phyloP scores from a whole-genome alignment of 768 basidiomycete species.

The Amylocystis lapponica region DNA sequence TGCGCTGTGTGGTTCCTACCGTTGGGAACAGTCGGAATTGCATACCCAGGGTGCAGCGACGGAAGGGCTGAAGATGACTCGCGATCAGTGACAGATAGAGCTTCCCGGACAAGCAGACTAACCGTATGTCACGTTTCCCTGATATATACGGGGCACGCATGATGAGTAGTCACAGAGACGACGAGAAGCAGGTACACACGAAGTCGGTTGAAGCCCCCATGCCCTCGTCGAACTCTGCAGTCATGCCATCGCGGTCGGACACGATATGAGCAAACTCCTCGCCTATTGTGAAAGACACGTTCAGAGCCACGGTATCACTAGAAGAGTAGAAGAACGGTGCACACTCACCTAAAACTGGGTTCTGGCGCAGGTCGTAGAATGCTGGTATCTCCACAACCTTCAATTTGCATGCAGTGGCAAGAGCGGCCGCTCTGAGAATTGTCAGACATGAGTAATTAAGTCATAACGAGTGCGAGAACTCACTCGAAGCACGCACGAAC shows the following conservation, averaged over 20 bases:
- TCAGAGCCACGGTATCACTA: not conserved
- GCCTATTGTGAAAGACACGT: conserved; percentile 38
- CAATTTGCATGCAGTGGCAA: conserved; percentile 39
- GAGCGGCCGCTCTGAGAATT: conserved; percentile 53
- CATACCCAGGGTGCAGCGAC: conserved; percentile 18
- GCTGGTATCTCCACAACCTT: conserved; percentile 18
- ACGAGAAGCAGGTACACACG: conserved; percentile 38
- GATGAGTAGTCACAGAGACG: not conserved
- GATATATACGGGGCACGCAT: conserved; percentile 2
- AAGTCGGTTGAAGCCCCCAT: conserved; percentile 72
- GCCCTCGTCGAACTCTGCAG: conserved; percentile 25
- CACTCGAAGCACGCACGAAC: conserved; percentile 71
- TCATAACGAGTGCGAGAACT: conserved; percentile 20
- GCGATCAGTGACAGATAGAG: not conserved
- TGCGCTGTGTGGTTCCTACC: conserved; percentile 75
- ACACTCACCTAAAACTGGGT: conserved; percentile 24
- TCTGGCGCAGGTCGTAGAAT: conserved; percentile 30
- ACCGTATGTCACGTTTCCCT: conserved; percentile 77
- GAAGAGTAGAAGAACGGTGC: not conserved
- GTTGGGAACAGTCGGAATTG: conserved; percentile 63
- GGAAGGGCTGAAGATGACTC: conserved; percentile 14
- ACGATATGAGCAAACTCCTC: conserved; percentile 46
- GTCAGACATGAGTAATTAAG: conserved; percentile 5
- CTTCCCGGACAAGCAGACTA: conserved; percentile 19
- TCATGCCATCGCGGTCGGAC: conserved; percentile 38